Evolutionary conservation across 1,284 basidiomycete genomes (phyloP), one percentile per base, ranked within the genome.

Genomic region (Papiliotrema laurentii): DNA sequence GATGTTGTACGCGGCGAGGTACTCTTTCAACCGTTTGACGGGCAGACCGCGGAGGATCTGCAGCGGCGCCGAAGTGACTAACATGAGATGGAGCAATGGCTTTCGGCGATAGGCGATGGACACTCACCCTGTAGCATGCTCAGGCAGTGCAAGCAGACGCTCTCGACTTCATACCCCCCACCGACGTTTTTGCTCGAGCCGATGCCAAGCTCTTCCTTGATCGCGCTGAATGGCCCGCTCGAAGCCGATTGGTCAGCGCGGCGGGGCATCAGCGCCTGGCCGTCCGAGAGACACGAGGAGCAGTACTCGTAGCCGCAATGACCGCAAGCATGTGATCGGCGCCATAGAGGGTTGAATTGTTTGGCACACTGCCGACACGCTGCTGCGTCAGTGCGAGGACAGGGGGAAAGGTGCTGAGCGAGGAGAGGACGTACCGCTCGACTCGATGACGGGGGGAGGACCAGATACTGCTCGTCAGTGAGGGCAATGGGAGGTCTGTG

Each of bases 231-330:
- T 30, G 57, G 33, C 10, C 49, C 50, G 13, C n/a, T 42, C 11
- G 43, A 43, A 9, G 24, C 27, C 5, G 33, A 35, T 43, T 58
- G 47, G 6, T 51, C 56, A 13, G 53, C 11, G 26, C 52, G 47
- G 5, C 71, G 63, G 14, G 72, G 72, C 70, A 74, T 71, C 41
- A 74, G 55, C 6, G 72, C 72, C 40, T 72, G 69, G 1, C 67
- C 69, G 34, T 69, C 66, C 6, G 64, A 66, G 6, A 72, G 35
- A 41, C 70, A 71, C 11, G 54, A 49, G 4, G 60, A 61, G 61
- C 72, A 74, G 55, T 71, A 73, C 50, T 67, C 59, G 51, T 70
- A 72, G 11, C 72, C 72, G 58, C 72, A 74, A 47, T 72, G 69
- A 11, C 64, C 64, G 50, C 72, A 74, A 3, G 54, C 49, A 33